Evolutionary conservation across 1,139 yeast genomes (phyloP).

Genomic region (Pneumocystis jirovecii): DNA sequence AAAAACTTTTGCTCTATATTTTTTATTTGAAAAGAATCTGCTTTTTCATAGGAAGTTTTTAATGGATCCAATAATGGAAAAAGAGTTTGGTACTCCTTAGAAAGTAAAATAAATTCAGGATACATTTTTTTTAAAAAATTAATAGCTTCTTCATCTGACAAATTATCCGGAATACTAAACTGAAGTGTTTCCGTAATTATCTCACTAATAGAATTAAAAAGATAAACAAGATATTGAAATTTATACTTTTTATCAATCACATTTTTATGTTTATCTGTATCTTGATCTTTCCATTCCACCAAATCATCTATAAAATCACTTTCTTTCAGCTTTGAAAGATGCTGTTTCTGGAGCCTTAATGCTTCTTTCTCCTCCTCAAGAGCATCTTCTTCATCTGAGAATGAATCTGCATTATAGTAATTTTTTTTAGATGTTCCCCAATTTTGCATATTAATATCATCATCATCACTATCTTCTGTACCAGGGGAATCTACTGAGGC

Average conservation of each 20-base stretch:
- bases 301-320: conserved; percentile 21
- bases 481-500: neutral
- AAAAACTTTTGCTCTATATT: conserved; percentile 29
- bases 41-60: conserved; percentile 20
- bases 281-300: conserved; percentile 21
- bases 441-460: conserved; percentile 33
- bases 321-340: conserved; percentile 49
- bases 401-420: conserved; percentile 75
- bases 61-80: conserved; percentile 34
- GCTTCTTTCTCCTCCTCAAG: conserved; percentile 56
- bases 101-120: conserved; percentile 74
- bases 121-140: conserved; percentile 42
- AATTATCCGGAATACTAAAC: conserved; percentile 9
- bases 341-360: conserved; percentile 69
- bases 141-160: conserved; percentile 27
- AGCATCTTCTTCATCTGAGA: conserved; percentile 32
- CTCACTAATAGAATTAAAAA: neutral
- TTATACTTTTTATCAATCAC: neutral
- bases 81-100: conserved; percentile 38
- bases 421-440: conserved; percentile 71
- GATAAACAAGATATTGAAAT: neutral
- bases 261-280: conserved; percentile 8
- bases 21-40: conserved; percentile 4
- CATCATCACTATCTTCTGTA: conserved; percentile 5
- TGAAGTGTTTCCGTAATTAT: conserved; percentile 12